phyloP scores from a whole-genome alignment of 2,329 filamentous ascomycete species.

The Acrodontium crateriforme region DNA sequence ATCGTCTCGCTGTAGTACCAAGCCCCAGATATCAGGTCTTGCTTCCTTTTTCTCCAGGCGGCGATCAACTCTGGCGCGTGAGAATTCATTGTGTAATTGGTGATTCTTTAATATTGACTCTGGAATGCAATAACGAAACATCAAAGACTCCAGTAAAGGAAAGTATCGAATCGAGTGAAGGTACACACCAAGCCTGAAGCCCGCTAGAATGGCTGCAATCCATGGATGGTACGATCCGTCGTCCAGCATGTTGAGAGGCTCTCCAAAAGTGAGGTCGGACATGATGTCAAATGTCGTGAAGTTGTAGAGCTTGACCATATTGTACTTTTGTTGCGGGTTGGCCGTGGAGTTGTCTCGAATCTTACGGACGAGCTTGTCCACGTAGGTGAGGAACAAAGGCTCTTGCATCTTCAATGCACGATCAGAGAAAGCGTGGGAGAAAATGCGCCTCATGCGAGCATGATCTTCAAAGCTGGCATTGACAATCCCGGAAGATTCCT shows the following conservation, averaged over 20 bases:
- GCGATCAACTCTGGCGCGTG: conserved; percentile 1
- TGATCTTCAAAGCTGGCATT: conserved; percentile 23
- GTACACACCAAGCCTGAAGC: conserved; percentile 3
- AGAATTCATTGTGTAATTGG: conserved; percentile 1
- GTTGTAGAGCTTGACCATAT: conserved; percentile 17
- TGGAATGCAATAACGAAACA: conserved; percentile 3
- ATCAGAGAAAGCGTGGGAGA: conserved; percentile 29
- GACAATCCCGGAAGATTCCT: neutral
- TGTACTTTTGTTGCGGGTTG: neutral
- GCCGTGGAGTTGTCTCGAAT: conserved; percentile 24
- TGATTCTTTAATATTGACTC: conserved; percentile 2
- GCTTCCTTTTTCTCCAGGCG: conserved; percentile 6
- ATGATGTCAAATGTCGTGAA: conserved; percentile 16
- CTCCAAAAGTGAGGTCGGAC: conserved; percentile 13
- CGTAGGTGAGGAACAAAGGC: conserved; percentile 26
- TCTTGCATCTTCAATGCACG: conserved; percentile 28
- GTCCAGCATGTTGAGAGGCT: conserved; percentile 9
- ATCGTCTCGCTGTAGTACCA: conserved; percentile 10
- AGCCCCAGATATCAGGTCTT: conserved; percentile 3
- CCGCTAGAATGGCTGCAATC: conserved; percentile 3
- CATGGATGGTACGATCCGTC: conserved; percentile 1
- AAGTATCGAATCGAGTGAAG: conserved; percentile 3
- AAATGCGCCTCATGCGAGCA: conserved; percentile 24
- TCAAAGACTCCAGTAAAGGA: conserved; percentile 2
- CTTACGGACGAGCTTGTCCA: conserved; percentile 26